These are phyloP conservation scores for Aureobasidium subglaciale DNA, from an alignment of 2,329 filamentous ascomycete genomes.

Conservation along the genomic window DNA sequence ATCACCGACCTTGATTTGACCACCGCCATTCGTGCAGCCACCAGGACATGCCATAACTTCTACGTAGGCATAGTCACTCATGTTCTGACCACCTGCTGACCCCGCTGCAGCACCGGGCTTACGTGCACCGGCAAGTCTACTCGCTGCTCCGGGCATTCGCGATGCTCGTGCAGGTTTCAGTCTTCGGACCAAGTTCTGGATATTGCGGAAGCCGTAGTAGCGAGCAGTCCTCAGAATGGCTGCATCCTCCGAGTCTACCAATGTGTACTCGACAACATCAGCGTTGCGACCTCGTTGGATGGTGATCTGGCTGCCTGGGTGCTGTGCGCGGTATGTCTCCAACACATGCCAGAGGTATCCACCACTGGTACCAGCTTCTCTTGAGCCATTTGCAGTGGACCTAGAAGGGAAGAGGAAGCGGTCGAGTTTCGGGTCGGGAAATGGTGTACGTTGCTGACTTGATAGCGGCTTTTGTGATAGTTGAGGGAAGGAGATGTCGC, in stretches of 20 bases:
- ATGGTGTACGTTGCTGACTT: slow-evolving; percentile 44
- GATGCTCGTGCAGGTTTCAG: slow-evolving; percentile 74
- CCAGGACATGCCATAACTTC: slow-evolving; percentile 99
- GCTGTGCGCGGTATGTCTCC: slow-evolving; percentile 60
- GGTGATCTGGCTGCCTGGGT: slow-evolving; percentile 66
- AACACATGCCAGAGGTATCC: slow-evolving; percentile 85
- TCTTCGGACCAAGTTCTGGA: slow-evolving; percentile 92
- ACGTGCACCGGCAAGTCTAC: slow-evolving; percentile 47
- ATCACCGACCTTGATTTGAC: slow-evolving; percentile 88
- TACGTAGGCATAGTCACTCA: slow-evolving; percentile 74
- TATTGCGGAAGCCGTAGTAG: slow-evolving; percentile 97
- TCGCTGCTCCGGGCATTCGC: slow-evolving; percentile 69
- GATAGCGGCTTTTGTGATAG: slow-evolving; percentile 55
- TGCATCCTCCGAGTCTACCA: slow-evolving; percentile 44
- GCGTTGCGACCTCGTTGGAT: slow-evolving; percentile 73
- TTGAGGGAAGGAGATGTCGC: slow-evolving; percentile 67
- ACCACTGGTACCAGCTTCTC: slow-evolving; percentile 66
- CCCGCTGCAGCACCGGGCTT: slow-evolving; percentile 39
- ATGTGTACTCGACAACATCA: slow-evolving; percentile 80
- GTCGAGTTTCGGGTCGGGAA: slow-evolving; percentile 66
- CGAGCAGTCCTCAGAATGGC: slow-evolving; percentile 70
- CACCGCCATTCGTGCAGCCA: slow-evolving; percentile 96
- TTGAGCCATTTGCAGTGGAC: slow-evolving; percentile 32
- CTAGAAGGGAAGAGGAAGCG: slow-evolving; percentile 62
- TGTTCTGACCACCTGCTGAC: slow-evolving; percentile 26